Percentiles rank a stretch among this genome's conserved stretches.
phyloP scores from a whole-genome alignment of 495 filamentous ascomycete genomes.

The Annulohypoxylon moriforme region DNA sequence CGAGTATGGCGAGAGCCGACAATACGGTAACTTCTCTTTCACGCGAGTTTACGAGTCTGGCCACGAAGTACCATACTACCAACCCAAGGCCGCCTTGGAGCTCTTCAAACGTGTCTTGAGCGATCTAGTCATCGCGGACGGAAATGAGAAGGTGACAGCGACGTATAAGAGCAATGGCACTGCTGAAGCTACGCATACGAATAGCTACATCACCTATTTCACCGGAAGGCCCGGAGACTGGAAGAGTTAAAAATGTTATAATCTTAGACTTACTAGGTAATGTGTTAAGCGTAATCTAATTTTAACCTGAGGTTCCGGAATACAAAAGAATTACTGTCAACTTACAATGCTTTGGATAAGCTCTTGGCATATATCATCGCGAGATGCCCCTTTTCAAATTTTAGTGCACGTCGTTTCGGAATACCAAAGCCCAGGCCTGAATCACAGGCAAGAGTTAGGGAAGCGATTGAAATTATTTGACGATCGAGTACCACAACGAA shows the following conservation, averaged over 20 bases:
- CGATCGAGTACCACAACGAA: too few species aligned
- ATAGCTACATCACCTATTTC: conserved; percentile 53
- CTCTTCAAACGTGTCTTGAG: conserved; percentile 52
- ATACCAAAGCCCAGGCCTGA: too few species aligned
- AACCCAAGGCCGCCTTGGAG: conserved; percentile 54
- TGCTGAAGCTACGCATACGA: conserved; percentile 66
- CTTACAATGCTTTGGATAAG: background rate
- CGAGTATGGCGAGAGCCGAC: conserved; percentile 53
- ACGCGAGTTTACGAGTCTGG: conserved; percentile 58
- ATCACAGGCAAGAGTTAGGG: too few species aligned
- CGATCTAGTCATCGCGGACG: conserved; percentile 42
- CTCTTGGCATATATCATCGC: too few species aligned
- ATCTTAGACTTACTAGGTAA: conserved; percentile 1
- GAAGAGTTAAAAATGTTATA: conserved; percentile 23
- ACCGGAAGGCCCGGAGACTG: conserved; percentile 44
- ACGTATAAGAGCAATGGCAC: conserved; percentile 60
- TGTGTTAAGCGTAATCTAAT: background rate
- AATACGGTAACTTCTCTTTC: conserved; percentile 73
- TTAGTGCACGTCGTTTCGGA: too few species aligned
- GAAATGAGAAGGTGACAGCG: conserved; percentile 48
- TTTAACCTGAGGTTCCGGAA: background rate
- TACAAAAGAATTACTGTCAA: background rate
- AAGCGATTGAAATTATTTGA: too few species aligned
- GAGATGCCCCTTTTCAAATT: too few species aligned
- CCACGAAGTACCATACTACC: conserved; percentile 52